These are phyloP conservation scores for Phaeosphaeria sp. DNA, from an alignment of 2,329 filamentous ascomycete species.

Conservation along the genomic window DNA sequence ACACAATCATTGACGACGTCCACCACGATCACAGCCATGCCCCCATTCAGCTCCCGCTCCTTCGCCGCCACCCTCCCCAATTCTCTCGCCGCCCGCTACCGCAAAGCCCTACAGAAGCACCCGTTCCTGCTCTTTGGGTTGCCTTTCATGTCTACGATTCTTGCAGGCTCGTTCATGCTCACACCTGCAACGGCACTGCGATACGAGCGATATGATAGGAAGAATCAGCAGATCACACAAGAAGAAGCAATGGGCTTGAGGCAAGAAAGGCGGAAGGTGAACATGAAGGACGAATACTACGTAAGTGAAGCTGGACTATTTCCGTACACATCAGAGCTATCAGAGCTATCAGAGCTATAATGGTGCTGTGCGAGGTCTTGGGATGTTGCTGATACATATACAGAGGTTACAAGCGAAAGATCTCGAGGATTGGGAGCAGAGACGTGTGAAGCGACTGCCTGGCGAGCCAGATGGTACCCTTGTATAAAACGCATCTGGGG, in stretches of 20 bases:
- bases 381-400: conserved; percentile 16
- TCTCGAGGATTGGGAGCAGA: conserved; percentile 95
- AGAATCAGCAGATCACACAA: conserved; percentile 81
- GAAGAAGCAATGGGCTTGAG: conserved; percentile 87
- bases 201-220: conserved; percentile 91
- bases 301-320: conserved; percentile 58
- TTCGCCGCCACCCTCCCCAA: conserved; percentile 63
- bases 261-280: conserved; percentile 72
- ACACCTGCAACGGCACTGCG: conserved; percentile 92
- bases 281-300: conserved; percentile 86
- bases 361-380: neutral
- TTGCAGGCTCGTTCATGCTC: conserved; percentile 90
- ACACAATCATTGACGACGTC: neutral
- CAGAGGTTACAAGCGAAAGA: conserved; percentile 86
- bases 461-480: conserved; percentile 89
- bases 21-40: conserved; percentile 21
- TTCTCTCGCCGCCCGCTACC: conserved; percentile 77
- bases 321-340: neutral
- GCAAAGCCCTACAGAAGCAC: conserved; percentile 73
- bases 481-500: conserved; percentile 22
- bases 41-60: conserved; percentile 67
- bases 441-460: conserved; percentile 84
- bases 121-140: conserved; percentile 94
- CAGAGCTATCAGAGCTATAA: neutral
- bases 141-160: conserved; percentile 87